A percentile compares a stretch with the other conserved stretches of the same genome.
Evolutionary conservation across 306 rosid species (phyloP).

Genomic region (Spatholobus suberectus): DNA sequence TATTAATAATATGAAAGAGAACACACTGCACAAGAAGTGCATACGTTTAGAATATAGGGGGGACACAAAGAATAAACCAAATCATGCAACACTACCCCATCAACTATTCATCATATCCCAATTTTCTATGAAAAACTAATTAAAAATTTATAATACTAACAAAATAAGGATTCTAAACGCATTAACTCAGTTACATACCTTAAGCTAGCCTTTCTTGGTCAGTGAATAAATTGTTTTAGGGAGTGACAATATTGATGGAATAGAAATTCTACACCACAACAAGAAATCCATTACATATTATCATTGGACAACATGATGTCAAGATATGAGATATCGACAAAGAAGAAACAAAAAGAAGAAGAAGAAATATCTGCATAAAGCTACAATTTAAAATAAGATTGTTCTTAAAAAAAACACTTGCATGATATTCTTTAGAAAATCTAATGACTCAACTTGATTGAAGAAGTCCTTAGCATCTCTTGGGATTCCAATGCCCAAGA

Average conservation of each 20-base stretch:
- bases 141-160: neutral
- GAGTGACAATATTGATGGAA: slow-evolving; percentile 85
- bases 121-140: neutral
- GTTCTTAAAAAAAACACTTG: slow-evolving; percentile 45
- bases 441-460: slow-evolving; percentile 83
- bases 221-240: slow-evolving; percentile 84
- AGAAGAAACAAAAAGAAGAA: slow-evolving; percentile 19
- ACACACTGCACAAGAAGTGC: too few species aligned
- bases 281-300: slow-evolving; percentile 27
- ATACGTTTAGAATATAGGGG: too few species aligned
- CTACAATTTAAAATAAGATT: slow-evolving; percentile 11
- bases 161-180: slow-evolving; percentile 15
- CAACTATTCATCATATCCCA: slow-evolving; percentile 11
- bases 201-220: slow-evolving; percentile 74
- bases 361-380: neutral
- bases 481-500: slow-evolving; percentile 91
- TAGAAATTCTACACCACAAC: slow-evolving; percentile 68
- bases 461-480: slow-evolving; percentile 90
- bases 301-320: slow-evolving; percentile 7
- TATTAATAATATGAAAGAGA: too few species aligned
- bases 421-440: slow-evolving; percentile 84
- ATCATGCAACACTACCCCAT: neutral
- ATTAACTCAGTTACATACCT: slow-evolving; percentile 59
- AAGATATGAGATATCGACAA: slow-evolving; percentile 9
- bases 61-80: too few species aligned